Evolutionary conservation across 768 basidiomycete species (phyloP), one percentile per base, ranked within the genome.

Genomic region (Tylopilus felleus): DNA sequence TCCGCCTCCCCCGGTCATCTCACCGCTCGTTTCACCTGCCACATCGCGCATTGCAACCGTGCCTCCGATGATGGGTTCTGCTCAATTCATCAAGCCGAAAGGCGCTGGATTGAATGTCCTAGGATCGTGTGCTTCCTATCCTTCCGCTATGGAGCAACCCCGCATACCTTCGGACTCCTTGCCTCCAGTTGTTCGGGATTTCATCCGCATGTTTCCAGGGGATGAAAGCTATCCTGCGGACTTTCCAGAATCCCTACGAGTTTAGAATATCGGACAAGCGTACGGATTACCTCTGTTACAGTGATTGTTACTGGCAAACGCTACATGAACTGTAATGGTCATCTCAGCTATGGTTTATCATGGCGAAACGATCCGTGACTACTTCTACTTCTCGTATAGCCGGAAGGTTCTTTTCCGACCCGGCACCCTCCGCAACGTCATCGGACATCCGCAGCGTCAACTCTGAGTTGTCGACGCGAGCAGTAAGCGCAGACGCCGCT

Each of bases 141-240:
- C 46, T 5, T 28, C 58, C 10, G 31, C 22, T 28, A n/a, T 36
- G 41, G 49, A 49, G 14, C 45, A 39, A 43, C 48, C 55, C 9
- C 36, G 22, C 12, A 45, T 22, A 12, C 47, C 19, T 29, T 39
- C 57, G 17, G 59, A 59, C 3, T 61, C 69, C 5, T 31, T 68
- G 8, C 71, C 69, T 28, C 61, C 66, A 2, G 67, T 52, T 17
- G 71, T 65, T 52, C 65, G 59, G 41, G 65, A 73, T 3, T 71
- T 71, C 41, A 43, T 71, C 41, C 49, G 55, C 17, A 73, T 73
- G 70, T 71, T 71, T 27, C 47, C 65, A 22, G 71, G 64, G 21
- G 68, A 71, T 29, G 70, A 68, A 40, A 71, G 70, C 27, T 71
- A 73, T 39, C 70, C 70, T 39, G 53, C 65, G 35, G 64, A 73